Conservation (phyloP, 345 rosid genomes). For the Cardamine resedifolia region DNA sequence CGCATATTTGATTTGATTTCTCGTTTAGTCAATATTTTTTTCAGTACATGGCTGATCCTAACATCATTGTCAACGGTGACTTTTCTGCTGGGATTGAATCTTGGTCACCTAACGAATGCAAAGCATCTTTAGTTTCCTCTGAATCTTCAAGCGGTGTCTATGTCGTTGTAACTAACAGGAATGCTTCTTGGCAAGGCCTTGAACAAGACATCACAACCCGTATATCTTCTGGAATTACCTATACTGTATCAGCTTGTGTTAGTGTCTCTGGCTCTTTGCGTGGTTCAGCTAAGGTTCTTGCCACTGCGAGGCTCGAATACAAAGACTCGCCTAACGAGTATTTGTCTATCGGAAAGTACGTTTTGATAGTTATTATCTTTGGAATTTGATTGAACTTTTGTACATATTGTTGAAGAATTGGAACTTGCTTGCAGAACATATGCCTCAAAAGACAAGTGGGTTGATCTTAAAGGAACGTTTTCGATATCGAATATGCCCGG, state of each 20-base stretch:
- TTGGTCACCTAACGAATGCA: constrained; percentile 82
- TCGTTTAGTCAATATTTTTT: background rate
- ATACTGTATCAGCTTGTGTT: constrained; percentile 63
- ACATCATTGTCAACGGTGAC: constrained; percentile 65
- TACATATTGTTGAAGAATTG: constrained; percentile 7
- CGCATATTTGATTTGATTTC: background rate
- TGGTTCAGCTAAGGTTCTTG: constrained; percentile 62
- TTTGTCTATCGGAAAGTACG: constrained; percentile 76
- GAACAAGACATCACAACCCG: constrained; percentile 82
- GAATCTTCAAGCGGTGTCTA: constrained; percentile 44
- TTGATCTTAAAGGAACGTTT: constrained; percentile 71
- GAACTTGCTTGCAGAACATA: constrained; percentile 49
- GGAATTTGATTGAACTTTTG: background rate
- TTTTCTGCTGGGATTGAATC: constrained; percentile 66
- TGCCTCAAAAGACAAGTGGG: constrained; percentile 67
- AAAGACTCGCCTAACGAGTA: constrained; percentile 50
- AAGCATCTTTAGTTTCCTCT: constrained; percentile 59
- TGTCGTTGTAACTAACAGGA: constrained; percentile 73
- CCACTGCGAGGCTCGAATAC: constrained; percentile 67
- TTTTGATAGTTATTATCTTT: background rate
- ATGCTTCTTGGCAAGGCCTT: constrained; percentile 86
- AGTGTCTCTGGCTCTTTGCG: constrained; percentile 62
- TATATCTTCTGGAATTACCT: constrained; percentile 58
- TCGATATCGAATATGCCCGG: constrained; percentile 60
- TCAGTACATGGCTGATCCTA: constrained; percentile 38